Conservation (phyloP, 73 alveolate genomes). For the Blepharisma stoltei region DNA sequence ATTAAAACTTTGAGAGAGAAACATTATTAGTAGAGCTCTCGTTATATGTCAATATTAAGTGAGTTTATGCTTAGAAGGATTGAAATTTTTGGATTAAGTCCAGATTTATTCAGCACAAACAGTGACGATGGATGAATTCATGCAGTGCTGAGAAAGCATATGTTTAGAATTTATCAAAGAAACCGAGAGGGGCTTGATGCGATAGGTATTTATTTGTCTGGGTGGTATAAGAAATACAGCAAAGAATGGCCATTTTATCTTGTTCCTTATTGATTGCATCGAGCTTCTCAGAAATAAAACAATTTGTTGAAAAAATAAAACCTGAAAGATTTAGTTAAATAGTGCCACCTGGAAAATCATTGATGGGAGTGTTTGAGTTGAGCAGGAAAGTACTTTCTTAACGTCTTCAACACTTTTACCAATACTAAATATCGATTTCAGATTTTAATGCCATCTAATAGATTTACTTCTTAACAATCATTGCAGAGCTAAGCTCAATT, state of each 20-base stretch:
- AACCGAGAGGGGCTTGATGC: not conserved
- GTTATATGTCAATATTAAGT: slow-evolving; percentile 52
- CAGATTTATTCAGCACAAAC: slow-evolving; percentile 55
- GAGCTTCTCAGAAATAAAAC: not conserved
- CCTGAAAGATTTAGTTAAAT: not conserved
- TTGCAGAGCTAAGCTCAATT: no score
- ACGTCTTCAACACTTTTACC: no score
- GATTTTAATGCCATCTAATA: no score
- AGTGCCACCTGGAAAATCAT: not conserved
- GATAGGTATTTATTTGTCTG: slow-evolving; percentile 15
- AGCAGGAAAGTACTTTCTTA: no score
- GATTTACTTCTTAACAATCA: no score
- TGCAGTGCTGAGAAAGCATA: not conserved
- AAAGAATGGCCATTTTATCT: not conserved
- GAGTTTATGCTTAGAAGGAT: slow-evolving; percentile 53
- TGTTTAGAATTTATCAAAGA: not conserved
- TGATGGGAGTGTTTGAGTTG: no score
- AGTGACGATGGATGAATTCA: slow-evolving; percentile 32
- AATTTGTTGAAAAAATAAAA: not conserved
- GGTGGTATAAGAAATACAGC: not conserved
- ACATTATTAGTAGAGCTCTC: slow-evolving; percentile 50
- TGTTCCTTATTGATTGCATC: slow-evolving; percentile 23
- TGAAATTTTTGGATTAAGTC: slow-evolving; percentile 37
- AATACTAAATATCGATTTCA: no score
- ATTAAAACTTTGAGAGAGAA: slow-evolving; percentile 56